These are phyloP conservation scores for Microcos paniculata DNA, from an alignment of 345 rosid genomes.

Conservation along the genomic window DNA sequence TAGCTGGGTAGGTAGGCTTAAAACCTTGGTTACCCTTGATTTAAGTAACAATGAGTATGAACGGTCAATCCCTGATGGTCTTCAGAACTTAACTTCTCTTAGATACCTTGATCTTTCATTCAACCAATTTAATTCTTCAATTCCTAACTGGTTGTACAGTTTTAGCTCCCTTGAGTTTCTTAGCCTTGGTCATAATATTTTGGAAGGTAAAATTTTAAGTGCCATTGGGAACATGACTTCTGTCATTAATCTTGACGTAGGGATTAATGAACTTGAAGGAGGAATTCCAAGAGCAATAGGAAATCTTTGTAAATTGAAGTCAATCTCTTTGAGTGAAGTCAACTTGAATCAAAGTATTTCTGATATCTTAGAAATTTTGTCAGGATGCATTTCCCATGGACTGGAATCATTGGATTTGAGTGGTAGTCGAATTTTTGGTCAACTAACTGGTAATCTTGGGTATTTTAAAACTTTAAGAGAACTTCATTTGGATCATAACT, in stretches of 20 bases:
- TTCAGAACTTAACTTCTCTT: constrained; percentile 16
- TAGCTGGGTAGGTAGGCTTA: too few species aligned
- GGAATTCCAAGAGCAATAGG: constrained; percentile 16
- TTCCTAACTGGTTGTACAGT: constrained; percentile 33
- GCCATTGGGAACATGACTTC: too few species aligned
- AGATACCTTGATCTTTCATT: constrained; percentile 33
- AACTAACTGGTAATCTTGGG: not conserved
- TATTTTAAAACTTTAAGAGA: not conserved
- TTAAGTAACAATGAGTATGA: not conserved
- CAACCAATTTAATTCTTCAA: constrained; percentile 35
- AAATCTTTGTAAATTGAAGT: constrained; percentile 39
- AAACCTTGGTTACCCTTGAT: constrained; percentile 7
- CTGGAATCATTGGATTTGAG: not conserved
- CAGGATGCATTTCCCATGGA: not conserved
- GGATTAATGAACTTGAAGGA: not conserved
- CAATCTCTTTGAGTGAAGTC: constrained; percentile 35
- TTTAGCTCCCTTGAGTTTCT: not conserved
- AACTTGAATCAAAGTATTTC: constrained; percentile 31
- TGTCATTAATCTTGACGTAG: too few species aligned
- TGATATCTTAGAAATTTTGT: constrained; percentile 1
- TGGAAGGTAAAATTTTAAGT: too few species aligned
- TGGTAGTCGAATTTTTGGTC: too few species aligned
- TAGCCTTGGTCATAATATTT: too few species aligned
- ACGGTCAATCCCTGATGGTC: not conserved
- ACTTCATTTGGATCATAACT: not conserved